Evolutionary conservation across 495 filamentous ascomycete species (phyloP), one percentile per base, ranked within the genome.

Genomic region (Penicillium goetzii): DNA sequence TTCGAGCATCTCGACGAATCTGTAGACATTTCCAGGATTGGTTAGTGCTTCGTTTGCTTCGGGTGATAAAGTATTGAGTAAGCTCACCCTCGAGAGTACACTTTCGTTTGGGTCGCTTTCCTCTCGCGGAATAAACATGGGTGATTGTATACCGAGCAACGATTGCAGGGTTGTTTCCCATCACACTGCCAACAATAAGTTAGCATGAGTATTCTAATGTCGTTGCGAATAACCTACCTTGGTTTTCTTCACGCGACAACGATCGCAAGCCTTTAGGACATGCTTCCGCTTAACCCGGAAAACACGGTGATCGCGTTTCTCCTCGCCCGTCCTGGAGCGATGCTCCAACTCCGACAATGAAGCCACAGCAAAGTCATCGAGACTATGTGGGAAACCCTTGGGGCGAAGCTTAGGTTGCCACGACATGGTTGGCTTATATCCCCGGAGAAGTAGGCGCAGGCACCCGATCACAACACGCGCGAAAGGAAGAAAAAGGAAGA

Each of bases 211-310:
- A 11, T 21, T 21, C 21, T n/a, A 15, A 17, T 14, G 21, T 30
- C 58, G 54, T 56, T 49, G 38, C 3, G 59, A 61, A 4, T 14
- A 43, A 73, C 69, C 56, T 51, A 80, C 80, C 70, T 82, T 82
- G 38, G 80, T 80, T 68, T 82, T 82, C 62, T 82, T 82, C 25
- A 82, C 77, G 60, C 80, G 72, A 63, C 80, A 82, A 11, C 78
- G 78, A 72, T 82, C 80, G 58, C 80, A 82, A 1, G 80, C 80
- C 53, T 80, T 82, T 12, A 81, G 60, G 21, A 82, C 80, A 74
- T 82, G 80, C 63, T 82, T 82, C 38, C 80, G 74, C 61, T 82
- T 82, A 50, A 80, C 78, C n/a, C 80, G 78, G 60, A 81, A 82
- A 19, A 82, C 75, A 15, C 78, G 78, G 45, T 78, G 78, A 43